Evolutionary conservation across 2,329 filamentous ascomycete species (phyloP), one percentile per base, ranked within the genome.

Genomic region (Zasmidium angulare): DNA sequence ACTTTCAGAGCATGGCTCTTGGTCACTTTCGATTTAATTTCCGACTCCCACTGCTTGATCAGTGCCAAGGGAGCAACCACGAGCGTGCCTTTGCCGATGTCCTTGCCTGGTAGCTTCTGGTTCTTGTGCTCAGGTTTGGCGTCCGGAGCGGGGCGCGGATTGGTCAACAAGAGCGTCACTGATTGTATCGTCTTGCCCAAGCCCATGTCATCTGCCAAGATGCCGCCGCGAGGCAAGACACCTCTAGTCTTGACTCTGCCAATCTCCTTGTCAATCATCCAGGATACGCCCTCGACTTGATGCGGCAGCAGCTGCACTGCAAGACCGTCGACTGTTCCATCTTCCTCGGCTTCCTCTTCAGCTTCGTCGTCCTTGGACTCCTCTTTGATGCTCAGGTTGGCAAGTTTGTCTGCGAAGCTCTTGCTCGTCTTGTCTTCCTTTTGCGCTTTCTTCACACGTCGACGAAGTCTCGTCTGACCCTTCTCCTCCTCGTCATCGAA

Each of bases 141-240:
- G 48, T 78, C 76, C 11, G 65, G 63, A 2, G 66, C 66, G 2
- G 82, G 81, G 23, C 89, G 91, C 19, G 86, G 84, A 69, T 98
- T 96, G 56, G 84, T 89, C 40, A 99, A 81, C 46, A 99, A 89
- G 29, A 98, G 82, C 1, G 93, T 88, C 58, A 99, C 90, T 1
- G 93, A 91, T 76, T 99, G 95, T 14, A 99, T 84, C 0, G 95
- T 99, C 81, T 99, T 99, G 59, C 95, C 95, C 14, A 98, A 80
- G 66, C 93, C 93, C 93, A 98, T 96, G 66, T 99, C 95, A 70
- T 99, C 95, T 19, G 95, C 95, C 36, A 99, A 83, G 63, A 99
- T 96, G 19, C 95, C 95, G 36, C 95, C 95, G 68, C 96, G 95
- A 26, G 93, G 92, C 10, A 96, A 84, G 0, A 86, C 81, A 2